Conservation (phyloP, 169 alveolate genomes). For the Plasmodium gaboni region DNA sequence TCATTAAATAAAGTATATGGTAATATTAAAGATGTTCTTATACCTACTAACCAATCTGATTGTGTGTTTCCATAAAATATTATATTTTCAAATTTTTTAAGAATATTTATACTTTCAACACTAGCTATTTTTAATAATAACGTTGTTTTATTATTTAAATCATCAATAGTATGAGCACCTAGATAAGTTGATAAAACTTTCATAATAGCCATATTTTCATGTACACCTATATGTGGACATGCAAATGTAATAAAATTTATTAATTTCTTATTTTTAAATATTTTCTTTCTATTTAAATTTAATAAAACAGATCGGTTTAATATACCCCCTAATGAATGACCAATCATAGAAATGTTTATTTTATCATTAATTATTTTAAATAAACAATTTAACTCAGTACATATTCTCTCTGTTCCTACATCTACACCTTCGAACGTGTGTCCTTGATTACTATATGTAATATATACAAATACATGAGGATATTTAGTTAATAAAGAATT, state of each 20-base stretch:
- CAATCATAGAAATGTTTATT: conserved; percentile 81
- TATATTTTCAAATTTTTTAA: conserved; percentile 79
- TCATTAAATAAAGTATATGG: conserved; percentile 77
- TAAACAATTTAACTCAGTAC: conserved; percentile 77
- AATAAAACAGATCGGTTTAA: conserved; percentile 76
- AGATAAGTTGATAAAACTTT: conserved; percentile 70
- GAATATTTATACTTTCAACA: conserved; percentile 64
- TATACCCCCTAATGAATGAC: conserved; percentile 87
- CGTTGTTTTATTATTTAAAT: conserved; percentile 81
- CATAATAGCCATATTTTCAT: conserved; percentile 80
- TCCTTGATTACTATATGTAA: conserved; percentile 81
- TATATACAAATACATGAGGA: conserved; percentile 81
- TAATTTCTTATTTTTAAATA: conserved; percentile 76
- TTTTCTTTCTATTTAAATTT: conserved; percentile 65
- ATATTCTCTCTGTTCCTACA: conserved; percentile 78
- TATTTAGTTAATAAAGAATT: conserved; percentile 73
- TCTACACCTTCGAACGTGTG: conserved; percentile 84
- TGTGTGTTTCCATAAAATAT: conserved; percentile 84
- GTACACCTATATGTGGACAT: conserved; percentile 85
- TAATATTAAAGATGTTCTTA: conserved; percentile 83
- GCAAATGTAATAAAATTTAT: conserved; percentile 83
- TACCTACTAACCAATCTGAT: conserved; percentile 86
- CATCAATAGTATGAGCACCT: conserved; percentile 82
- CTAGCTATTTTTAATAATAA: conserved; percentile 77
- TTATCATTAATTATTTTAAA: conserved; percentile 76